phyloP scores from a whole-genome alignment of 2,329 filamentous ascomycete genomes.

The Beauveria scarabaeidicola region DNA sequence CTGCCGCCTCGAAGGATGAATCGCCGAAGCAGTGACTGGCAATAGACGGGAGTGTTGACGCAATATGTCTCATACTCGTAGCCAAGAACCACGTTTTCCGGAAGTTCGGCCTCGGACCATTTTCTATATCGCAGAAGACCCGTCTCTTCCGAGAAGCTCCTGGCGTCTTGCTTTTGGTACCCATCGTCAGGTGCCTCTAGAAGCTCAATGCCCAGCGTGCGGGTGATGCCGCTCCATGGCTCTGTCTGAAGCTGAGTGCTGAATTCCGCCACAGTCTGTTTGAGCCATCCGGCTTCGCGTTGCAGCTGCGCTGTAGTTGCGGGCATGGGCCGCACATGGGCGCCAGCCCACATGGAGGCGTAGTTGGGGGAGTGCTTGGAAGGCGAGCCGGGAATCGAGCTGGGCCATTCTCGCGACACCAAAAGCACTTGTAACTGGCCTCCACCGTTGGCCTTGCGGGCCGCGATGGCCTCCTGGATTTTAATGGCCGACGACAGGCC shows the following conservation, averaged over 20 bases:
- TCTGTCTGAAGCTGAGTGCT: constrained; percentile 16
- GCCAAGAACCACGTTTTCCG: constrained; percentile 34
- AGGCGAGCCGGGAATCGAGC: constrained; percentile 24
- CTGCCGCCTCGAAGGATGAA: constrained; percentile 24
- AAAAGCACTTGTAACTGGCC: constrained; percentile 17
- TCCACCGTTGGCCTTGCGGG: neutral
- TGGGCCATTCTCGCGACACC: constrained; percentile 27
- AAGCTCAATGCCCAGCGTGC: constrained; percentile 42
- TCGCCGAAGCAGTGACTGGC: constrained; percentile 28
- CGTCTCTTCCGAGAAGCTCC: constrained; percentile 20
- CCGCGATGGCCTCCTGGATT: constrained; percentile 25
- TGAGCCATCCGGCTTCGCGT: constrained; percentile 26
- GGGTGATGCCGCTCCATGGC: constrained; percentile 36
- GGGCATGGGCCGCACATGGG: constrained; percentile 45
- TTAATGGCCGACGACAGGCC: constrained; percentile 41
- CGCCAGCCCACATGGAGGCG: constrained; percentile 50
- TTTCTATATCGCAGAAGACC: constrained; percentile 21
- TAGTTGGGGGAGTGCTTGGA: constrained; percentile 31
- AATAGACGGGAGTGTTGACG: constrained; percentile 47
- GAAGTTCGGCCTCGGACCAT: constrained; percentile 29
- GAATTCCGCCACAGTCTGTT: constrained; percentile 20
- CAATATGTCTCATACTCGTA: constrained; percentile 47
- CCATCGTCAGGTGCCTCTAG: constrained; percentile 35
- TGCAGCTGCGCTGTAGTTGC: constrained; percentile 23
- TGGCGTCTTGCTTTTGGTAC: constrained; percentile 26